Evolutionary conservation across 768 basidiomycete species (phyloP).

Genomic region (Phlebiopsis gigantea): DNA sequence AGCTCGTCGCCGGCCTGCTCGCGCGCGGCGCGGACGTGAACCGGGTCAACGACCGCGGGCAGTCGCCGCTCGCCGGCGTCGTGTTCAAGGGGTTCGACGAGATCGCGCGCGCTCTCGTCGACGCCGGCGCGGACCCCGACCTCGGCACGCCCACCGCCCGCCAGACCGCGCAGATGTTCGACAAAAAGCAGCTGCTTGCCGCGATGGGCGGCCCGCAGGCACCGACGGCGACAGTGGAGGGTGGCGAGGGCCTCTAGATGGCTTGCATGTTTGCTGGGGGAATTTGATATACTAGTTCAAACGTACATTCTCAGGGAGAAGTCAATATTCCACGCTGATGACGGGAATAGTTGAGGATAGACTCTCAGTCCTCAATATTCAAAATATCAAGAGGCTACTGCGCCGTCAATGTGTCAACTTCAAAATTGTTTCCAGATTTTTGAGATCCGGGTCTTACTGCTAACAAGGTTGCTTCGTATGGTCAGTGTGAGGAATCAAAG

Average conservation of each 20-base stretch:
- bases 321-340: no score
- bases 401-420: no score
- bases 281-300: no score
- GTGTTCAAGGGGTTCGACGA: conserved; percentile 70
- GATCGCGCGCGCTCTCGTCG: conserved; percentile 50
- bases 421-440: no score
- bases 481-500: no score
- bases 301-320: no score
- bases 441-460: no score
- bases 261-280: no score
- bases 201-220: conserved; percentile 39
- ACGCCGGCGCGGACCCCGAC: conserved; percentile 54
- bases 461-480: no score
- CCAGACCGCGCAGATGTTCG: conserved; percentile 66
- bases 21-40: conserved; percentile 59
- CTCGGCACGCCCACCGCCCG: conserved; percentile 64
- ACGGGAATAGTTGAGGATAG: no score
- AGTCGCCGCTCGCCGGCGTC: conserved; percentile 71
- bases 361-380: no score
- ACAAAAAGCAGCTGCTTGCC: conserved; percentile 47
- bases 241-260: no score
- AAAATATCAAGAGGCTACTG: conserved; percentile 8
- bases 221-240: not conserved
- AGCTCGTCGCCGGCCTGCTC: conserved; percentile 49
- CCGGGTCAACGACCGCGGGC: conserved; percentile 63